These are phyloP conservation scores for Mycena sp. DNA, from an alignment of 1,284 basidiomycete species.

Conservation along the genomic window DNA sequence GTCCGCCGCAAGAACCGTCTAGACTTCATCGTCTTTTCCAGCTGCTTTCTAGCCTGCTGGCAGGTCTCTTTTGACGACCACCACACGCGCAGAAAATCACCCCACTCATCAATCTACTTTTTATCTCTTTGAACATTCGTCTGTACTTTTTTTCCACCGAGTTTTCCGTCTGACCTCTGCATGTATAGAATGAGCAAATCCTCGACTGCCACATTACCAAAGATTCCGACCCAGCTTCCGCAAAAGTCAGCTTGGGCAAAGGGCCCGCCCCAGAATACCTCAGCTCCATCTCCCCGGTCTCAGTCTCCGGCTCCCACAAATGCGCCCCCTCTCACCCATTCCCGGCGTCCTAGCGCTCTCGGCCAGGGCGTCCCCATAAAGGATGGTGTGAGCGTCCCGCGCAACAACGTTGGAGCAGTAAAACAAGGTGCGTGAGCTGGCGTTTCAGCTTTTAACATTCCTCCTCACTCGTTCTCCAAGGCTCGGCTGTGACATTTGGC, in stretches of 20 bases:
- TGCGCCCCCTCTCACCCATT: constrained; percentile 61
- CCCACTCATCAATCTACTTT: constrained; percentile 44
- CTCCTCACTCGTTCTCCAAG: constrained; percentile 43
- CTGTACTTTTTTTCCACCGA: constrained; percentile 39
- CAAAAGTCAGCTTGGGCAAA: constrained; percentile 84
- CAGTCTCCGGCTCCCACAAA: constrained; percentile 70
- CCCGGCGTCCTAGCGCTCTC: constrained; percentile 75
- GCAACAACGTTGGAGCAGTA: constrained; percentile 64
- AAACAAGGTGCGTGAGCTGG: constrained; percentile 67
- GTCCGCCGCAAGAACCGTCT: constrained; percentile 28
- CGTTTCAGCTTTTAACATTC: constrained; percentile 11
- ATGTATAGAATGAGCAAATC: constrained; percentile 86
- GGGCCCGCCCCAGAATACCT: constrained; percentile 75
- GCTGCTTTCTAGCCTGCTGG: constrained; percentile 79
- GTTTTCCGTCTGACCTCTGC: constrained; percentile 5
- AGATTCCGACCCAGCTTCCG: constrained; percentile 77
- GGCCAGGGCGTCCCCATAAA: constrained; percentile 75
- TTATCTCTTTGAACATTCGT: constrained; percentile 62
- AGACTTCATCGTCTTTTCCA: constrained; percentile 30
- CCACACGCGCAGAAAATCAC: constrained; percentile 67
- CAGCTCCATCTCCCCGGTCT: constrained; percentile 72
- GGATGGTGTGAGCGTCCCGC: constrained; percentile 75
- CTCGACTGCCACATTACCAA: constrained; percentile 74
- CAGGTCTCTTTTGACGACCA: constrained; percentile 88
- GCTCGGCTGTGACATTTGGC: constrained; percentile 80